Evolutionary conservation across 768 basidiomycete genomes (phyloP).

Genomic region (Filobasidium floriforme): DNA sequence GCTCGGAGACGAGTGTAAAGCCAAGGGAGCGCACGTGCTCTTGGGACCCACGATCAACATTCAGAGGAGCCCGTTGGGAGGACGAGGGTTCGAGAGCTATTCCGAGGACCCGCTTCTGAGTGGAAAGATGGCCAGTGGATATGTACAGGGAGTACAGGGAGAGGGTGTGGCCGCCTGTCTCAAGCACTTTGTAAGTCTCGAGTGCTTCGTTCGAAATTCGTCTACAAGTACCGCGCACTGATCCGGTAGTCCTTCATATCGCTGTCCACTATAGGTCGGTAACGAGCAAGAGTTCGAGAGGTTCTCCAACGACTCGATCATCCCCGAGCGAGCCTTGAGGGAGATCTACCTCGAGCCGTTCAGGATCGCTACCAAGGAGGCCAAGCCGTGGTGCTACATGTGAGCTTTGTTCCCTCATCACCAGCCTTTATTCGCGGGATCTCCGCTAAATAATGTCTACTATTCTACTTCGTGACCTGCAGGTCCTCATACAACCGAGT

Average conservation of each 20-base stretch:
- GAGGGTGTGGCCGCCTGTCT: slow-evolving; percentile 63
- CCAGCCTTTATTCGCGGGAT: no score
- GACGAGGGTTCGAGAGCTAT: slow-evolving; percentile 59
- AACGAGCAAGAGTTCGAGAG: slow-evolving; percentile 71
- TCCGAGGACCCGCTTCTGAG: slow-evolving; percentile 65
- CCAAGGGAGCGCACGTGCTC: slow-evolving; percentile 58
- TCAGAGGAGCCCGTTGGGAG: slow-evolving; percentile 50
- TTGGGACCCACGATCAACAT: slow-evolving; percentile 72
- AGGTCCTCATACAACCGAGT: slow-evolving; percentile 54
- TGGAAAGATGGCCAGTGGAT: slow-evolving; percentile 57
- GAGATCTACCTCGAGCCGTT: slow-evolving; percentile 60
- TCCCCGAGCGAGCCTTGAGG: slow-evolving; percentile 60
- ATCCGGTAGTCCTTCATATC: background rate
- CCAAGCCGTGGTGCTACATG: slow-evolving; percentile 35
- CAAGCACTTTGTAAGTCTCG: slow-evolving; percentile 54
- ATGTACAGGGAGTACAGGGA: slow-evolving; percentile 62
- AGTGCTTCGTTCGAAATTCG: background rate
- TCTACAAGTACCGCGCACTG: background rate
- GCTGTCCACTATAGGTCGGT: slow-evolving; percentile 33
- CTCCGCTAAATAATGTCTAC: no score
- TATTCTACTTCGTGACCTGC: no score
- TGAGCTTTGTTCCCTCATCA: no score
- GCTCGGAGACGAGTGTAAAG: slow-evolving; percentile 60
- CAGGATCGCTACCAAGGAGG: slow-evolving; percentile 56
- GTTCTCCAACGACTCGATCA: slow-evolving; percentile 55